These are phyloP conservation scores for Adansonia grandidieri DNA, from an alignment of 441 rosid genomes.

Conservation along the genomic window DNA sequence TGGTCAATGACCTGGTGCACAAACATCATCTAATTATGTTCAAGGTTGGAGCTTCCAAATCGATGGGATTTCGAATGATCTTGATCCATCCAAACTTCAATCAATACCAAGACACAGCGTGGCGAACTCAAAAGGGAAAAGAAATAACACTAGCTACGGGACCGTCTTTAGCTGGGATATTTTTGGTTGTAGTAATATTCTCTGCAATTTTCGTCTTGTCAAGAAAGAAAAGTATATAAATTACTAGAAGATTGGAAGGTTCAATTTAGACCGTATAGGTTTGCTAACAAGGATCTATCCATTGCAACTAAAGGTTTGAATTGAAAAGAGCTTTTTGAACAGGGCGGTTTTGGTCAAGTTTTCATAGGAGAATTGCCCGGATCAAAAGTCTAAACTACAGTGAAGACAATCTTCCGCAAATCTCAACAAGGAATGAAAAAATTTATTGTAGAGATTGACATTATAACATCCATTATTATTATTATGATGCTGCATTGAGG, in stretches of 20 bases:
- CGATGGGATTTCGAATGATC: conserved; percentile 33
- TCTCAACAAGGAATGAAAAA: conserved; percentile 57
- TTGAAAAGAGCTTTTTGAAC: background rate
- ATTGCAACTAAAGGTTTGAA: background rate
- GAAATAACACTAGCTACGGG: conserved; percentile 28
- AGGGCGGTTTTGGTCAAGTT: conserved; percentile 58
- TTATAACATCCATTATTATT: too few relatives aligned
- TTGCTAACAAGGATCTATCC: background rate
- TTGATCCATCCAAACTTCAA: conserved; percentile 37
- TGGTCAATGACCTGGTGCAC: conserved; percentile 17
- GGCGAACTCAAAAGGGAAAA: conserved; percentile 29
- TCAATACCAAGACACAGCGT: conserved; percentile 34
- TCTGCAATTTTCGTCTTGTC: background rate
- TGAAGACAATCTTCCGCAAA: conserved; percentile 56
- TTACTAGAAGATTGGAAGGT: conserved; percentile 50
- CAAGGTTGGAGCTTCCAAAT: conserved; percentile 45
- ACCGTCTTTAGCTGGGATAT: conserved; percentile 29
- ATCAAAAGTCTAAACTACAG: conserved; percentile 41
- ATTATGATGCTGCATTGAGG: too few relatives aligned
- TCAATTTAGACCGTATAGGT: conserved; percentile 22
- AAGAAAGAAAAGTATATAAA: conserved; percentile 42
- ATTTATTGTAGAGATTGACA: conserved; percentile 57
- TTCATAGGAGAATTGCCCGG: conserved; percentile 47
- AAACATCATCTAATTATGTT: conserved; percentile 29
- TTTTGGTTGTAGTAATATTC: conserved; percentile 13